Base-by-base conservation (phyloP, 306 rosid species). In the Datisca glomerata region DNA sequence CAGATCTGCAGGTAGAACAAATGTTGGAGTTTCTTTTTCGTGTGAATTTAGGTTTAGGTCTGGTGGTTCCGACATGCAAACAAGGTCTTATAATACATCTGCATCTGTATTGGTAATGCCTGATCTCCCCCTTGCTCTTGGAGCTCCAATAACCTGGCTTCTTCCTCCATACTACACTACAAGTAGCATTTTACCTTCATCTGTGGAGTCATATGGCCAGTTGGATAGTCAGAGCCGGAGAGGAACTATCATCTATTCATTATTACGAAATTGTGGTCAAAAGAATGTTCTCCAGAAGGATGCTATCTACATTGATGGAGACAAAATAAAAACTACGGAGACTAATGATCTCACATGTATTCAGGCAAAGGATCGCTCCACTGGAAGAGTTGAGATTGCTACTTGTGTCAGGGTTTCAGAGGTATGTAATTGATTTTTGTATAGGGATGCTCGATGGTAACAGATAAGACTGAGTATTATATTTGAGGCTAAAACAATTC, bases 111-210 rank as follows among this genome's bases (percentile, higher is more conserved):
- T 56, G 28, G 97, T 87, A 61, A 68, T 83, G 52, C 85, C 94
- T 44, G 86, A 74, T 74, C 93, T 68, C 41, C 93, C 94, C 18
- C 55, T 87, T 60, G 82, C 94, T 60, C 74, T 79, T 42, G 97
- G 97, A 67, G 63, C 70, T 59, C 93, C 97, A 17, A 59, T 77
- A 41, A 87, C 97, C 52, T 87, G 94, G 97, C 56, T 83, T 61
- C 93, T 87, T 63, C 97, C 97, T 59, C 94, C 97, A 43, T 71
- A 74, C 51, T 87, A 87, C 56, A 76, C 85, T 46, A 65, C 87
- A 31, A 63, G 63, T 25, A 67, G 69, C 52, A 60, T 71, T 47
- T 70, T 87, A 70, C 94, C 89, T 55, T 65, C 64, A 42, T 61
- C 72, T 31, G 60, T 73, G n/a, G 87, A 78, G 51, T 70, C 71